Evolutionary conservation across 2,329 filamentous ascomycete genomes (phyloP).

Genomic region (Botrytis medusae): DNA sequence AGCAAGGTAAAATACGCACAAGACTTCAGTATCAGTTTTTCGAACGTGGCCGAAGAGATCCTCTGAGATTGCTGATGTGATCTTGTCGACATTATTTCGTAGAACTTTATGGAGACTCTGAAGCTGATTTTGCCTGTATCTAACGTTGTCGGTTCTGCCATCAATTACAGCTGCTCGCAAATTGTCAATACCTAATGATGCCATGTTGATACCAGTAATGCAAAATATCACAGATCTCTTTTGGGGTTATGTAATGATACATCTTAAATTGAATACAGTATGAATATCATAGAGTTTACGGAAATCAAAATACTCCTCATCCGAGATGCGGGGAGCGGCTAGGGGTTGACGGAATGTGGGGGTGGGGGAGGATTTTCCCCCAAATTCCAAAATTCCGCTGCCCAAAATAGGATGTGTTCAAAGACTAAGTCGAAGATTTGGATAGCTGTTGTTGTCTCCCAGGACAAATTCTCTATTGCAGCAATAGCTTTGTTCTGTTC

Average conservation of each 20-base stretch:
- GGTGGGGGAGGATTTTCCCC: background rate
- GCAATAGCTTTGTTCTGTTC: background rate
- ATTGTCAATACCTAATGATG: background rate
- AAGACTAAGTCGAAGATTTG: background rate
- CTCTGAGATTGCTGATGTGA: background rate
- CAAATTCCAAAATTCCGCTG: background rate
- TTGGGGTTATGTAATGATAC: background rate
- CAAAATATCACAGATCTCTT: background rate
- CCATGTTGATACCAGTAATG: background rate
- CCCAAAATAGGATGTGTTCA: background rate
- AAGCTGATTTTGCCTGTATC: background rate
- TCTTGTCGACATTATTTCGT: background rate
- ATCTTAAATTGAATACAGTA: background rate
- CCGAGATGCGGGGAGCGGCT: background rate
- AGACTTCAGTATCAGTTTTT: background rate
- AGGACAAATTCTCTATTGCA: background rate
- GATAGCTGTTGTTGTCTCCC: background rate
- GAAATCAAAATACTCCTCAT: background rate
- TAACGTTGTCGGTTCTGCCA: background rate
- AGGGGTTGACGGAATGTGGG: background rate
- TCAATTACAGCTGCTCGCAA: background rate
- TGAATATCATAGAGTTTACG: background rate
- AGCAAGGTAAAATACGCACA: background rate
- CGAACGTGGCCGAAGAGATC: background rate
- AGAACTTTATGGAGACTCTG: background rate